Evolutionary conservation across 768 basidiomycete genomes (phyloP).

Genomic region (Calocybe cyanea): DNA sequence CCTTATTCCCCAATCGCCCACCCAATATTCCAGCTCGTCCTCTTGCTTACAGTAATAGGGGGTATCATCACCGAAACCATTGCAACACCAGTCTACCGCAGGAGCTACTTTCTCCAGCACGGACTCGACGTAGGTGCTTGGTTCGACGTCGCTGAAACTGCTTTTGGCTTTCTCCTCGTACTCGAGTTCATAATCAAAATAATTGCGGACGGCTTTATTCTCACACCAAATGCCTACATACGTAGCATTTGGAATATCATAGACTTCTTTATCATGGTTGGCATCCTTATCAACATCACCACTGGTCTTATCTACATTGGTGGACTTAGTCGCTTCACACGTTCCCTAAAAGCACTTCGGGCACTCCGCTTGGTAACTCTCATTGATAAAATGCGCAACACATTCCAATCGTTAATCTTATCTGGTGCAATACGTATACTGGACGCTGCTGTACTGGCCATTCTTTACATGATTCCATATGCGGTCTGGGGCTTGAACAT

Average conservation of each 20-base stretch:
- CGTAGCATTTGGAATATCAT: constrained; percentile 90
- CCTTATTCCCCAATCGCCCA: constrained; percentile 62
- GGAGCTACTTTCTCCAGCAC: constrained; percentile 56
- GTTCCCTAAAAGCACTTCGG: constrained; percentile 83
- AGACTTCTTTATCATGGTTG: constrained; percentile 81
- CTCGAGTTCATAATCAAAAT: constrained; percentile 87
- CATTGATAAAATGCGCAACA: constrained; percentile 79
- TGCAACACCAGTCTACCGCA: constrained; percentile 83
- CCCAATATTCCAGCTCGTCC: constrained; percentile 67
- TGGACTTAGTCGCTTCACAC: constrained; percentile 76
- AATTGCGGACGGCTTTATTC: constrained; percentile 87
- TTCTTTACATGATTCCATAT: constrained; percentile 89
- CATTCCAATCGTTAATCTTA: constrained; percentile 84
- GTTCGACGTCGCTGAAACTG: constrained; percentile 81
- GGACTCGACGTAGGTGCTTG: constrained; percentile 69
- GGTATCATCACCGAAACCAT: constrained; percentile 80
- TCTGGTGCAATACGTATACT: constrained; percentile 81
- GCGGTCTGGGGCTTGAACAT: constrained; percentile 94
- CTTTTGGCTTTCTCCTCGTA: constrained; percentile 68
- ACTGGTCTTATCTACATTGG: constrained; percentile 73
- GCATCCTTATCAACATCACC: constrained; percentile 70
- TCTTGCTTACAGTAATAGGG: constrained; percentile 74
- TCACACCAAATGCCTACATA: constrained; percentile 89
- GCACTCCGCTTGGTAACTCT: constrained; percentile 89
- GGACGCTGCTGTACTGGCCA: constrained; percentile 85